Evolutionary conservation across 805 yeast genomes (phyloP).

Genomic region (Candida easanensis): DNA sequence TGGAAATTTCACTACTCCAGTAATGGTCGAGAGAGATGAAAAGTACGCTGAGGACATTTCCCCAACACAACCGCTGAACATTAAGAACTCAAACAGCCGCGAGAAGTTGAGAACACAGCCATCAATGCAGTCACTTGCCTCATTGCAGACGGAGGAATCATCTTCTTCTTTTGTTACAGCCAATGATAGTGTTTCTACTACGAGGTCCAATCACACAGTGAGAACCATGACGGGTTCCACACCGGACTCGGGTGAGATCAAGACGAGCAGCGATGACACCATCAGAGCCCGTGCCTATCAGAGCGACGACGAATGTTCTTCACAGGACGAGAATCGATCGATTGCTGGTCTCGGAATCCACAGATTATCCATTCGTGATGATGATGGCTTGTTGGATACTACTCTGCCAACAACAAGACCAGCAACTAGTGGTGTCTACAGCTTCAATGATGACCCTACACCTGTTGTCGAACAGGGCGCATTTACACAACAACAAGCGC

Average conservation of each 20-base stretch:
- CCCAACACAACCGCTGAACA: slow-evolving; percentile 27
- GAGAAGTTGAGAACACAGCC: slow-evolving; percentile 2
- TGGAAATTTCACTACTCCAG: slow-evolving; percentile 8
- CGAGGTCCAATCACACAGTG: background rate
- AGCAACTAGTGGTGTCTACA: slow-evolving; percentile 9
- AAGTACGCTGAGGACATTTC: slow-evolving; percentile 16
- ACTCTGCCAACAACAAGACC: background rate
- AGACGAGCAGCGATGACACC: slow-evolving; percentile 1
- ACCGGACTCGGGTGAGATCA: background rate
- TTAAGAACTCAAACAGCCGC: slow-evolving; percentile 4
- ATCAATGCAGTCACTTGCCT: slow-evolving; percentile 13
- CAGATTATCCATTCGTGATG: slow-evolving; percentile 10
- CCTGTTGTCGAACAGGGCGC: slow-evolving; percentile 15
- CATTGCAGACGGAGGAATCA: slow-evolving; percentile 16
- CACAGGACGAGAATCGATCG: background rate
- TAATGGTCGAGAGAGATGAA: slow-evolving; percentile 1
- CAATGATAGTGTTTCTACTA: slow-evolving; percentile 9
- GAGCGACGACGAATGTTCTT: background rate
- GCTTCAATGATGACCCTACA: slow-evolving; percentile 24
- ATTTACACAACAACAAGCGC: slow-evolving; percentile 3
- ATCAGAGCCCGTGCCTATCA: background rate
- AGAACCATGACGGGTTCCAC: background rate
- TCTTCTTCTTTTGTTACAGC: slow-evolving; percentile 24
- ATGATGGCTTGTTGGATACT: background rate
- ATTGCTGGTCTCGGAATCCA: slow-evolving; percentile 19